phyloP scores from a whole-genome alignment of 768 basidiomycete genomes.

The Pleurotus eryngii region DNA sequence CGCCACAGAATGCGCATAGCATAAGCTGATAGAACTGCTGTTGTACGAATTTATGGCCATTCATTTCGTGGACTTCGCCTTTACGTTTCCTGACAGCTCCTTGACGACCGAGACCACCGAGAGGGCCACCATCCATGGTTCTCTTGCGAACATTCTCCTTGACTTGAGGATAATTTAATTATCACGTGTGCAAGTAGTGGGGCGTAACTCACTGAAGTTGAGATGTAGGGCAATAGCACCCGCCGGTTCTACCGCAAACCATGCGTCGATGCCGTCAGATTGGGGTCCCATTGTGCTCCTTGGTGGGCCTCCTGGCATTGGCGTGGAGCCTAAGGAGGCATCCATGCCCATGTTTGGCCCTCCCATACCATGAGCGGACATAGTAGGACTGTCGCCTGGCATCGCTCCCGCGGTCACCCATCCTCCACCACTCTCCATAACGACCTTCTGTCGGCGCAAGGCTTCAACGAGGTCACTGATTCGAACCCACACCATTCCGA shows the following conservation, averaged over 20 bases:
- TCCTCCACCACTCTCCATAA: constrained; percentile 79
- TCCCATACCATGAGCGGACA: constrained; percentile 7
- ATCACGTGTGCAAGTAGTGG: constrained; percentile 8
- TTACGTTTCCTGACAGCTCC: constrained; percentile 98
- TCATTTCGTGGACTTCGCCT: constrained; percentile 98
- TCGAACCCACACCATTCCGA: constrained; percentile 93
- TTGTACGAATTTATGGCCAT: constrained; percentile 97
- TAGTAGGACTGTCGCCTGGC: constrained; percentile 54
- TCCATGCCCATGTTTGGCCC: constrained; percentile 25
- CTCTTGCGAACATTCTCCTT: constrained; percentile 98
- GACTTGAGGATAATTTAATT: constrained; percentile 46
- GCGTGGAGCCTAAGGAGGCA: constrained; percentile 41
- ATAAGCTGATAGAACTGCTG: constrained; percentile 98
- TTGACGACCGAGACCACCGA: constrained; percentile 91
- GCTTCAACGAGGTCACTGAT: constrained; percentile 94
- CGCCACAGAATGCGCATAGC: constrained; percentile 96
- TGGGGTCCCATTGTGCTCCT: constrained; percentile 32
- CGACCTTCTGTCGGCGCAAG: constrained; percentile 86
- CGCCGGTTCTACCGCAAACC: constrained; percentile 98
- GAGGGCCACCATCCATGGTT: constrained; percentile 74
- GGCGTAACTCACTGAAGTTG: constrained; percentile 76
- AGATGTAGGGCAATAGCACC: constrained; percentile 85
- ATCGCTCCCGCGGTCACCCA: constrained; percentile 97
- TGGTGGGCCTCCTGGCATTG: constrained; percentile 32
- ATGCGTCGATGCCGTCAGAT: constrained; percentile 87